Percentiles rank a stretch among this genome's conserved stretches.
phyloP scores from a whole-genome alignment of 257 asterid genomes.

The Solanum pennellii region DNA sequence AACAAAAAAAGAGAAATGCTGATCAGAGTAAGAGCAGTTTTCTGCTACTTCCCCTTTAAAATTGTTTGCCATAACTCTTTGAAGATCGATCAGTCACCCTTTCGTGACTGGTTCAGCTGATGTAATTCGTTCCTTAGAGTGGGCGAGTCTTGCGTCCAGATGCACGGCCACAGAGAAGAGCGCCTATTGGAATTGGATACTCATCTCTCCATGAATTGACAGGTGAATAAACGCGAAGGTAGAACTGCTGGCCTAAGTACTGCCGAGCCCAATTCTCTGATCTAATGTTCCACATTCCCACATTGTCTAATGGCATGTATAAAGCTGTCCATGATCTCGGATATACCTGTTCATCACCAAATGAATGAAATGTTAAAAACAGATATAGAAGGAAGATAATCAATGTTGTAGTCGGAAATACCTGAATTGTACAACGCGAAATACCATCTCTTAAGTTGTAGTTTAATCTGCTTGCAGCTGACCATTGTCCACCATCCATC shows the following conservation, averaged over 20 bases:
- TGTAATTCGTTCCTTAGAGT: background rate
- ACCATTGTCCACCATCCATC: slow-evolving; percentile 32
- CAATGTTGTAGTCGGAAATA: background rate
- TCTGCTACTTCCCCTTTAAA: background rate
- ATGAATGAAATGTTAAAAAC: background rate
- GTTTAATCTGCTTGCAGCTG: slow-evolving; percentile 20
- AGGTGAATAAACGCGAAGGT: slow-evolving; percentile 27
- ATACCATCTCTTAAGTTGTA: slow-evolving; percentile 30
- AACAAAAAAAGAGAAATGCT: background rate
- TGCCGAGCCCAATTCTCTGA: slow-evolving; percentile 38
- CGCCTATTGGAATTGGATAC: slow-evolving; percentile 28
- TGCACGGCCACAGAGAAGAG: slow-evolving; percentile 37
- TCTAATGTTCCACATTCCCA: slow-evolving; percentile 41
- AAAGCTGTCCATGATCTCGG: slow-evolving; percentile 36
- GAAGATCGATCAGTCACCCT: slow-evolving; percentile 9
- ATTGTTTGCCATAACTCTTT: background rate
- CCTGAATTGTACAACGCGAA: slow-evolving; percentile 27
- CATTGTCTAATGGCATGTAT: slow-evolving; percentile 42
- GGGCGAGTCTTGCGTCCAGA: slow-evolving; percentile 17
- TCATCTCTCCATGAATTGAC: slow-evolving; percentile 37
- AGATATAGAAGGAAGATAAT: background rate
- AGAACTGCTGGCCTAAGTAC: slow-evolving; percentile 38
- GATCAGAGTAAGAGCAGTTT: background rate
- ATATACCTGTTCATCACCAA: slow-evolving; percentile 17
- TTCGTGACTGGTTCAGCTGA: slow-evolving; percentile 14